Conservation (phyloP, 2,329 filamentous ascomycete species). For the Cercospora brassicicola region DNA sequence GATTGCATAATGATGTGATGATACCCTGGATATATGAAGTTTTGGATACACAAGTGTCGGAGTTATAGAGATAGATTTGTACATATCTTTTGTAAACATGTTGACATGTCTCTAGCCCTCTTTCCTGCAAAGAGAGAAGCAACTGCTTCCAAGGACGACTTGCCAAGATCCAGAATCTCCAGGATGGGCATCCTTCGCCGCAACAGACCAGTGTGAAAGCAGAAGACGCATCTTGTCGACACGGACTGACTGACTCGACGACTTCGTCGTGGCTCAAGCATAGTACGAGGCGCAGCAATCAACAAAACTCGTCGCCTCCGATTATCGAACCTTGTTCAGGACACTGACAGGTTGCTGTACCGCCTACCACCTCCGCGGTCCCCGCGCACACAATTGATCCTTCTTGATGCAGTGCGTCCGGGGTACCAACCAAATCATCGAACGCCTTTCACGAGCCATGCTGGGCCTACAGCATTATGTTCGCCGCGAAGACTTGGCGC, state of each 20-base stretch:
- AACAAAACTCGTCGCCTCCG: background rate
- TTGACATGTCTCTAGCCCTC: background rate
- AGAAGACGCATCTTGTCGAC: background rate
- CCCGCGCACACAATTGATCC: background rate
- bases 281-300: background rate
- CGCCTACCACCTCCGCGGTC: background rate
- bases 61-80: background rate
- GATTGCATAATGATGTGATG: constrained; percentile 9
- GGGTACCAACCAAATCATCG: background rate
- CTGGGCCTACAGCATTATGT: background rate
- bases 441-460: background rate
- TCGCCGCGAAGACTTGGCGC: background rate
- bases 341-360: background rate
- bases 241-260: background rate
- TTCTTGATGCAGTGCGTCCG: background rate
- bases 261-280: background rate
- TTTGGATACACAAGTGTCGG: background rate
- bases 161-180: background rate
- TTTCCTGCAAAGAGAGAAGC: background rate
- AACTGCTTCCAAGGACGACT: background rate
- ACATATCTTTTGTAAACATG: constrained; percentile 11
- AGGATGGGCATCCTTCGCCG: background rate
- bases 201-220: background rate
- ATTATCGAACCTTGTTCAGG: background rate
- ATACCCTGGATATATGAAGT: background rate